These are phyloP conservation scores for Solanum etuberosum DNA, from an alignment of 257 asterid genomes.

Conservation along the genomic window DNA sequence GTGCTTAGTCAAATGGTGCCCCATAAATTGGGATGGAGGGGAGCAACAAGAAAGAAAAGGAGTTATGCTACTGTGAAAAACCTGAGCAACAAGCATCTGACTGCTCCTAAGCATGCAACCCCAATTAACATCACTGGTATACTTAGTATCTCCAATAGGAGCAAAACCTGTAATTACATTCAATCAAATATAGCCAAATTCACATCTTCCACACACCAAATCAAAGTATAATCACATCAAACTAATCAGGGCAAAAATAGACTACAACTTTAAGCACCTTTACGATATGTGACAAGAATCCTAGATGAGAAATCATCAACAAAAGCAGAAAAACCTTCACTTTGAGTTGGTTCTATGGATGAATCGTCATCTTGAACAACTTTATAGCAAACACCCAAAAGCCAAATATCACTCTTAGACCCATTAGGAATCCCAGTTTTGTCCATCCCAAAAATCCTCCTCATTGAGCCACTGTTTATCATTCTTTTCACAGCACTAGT, in stretches of 20 bases:
- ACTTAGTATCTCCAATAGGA: conserved; percentile 69
- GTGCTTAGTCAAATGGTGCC: not conserved
- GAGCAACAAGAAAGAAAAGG: not conserved
- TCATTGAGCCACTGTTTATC: conserved; percentile 72
- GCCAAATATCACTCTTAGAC: conserved; percentile 81
- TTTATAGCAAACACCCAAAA: conserved; percentile 75
- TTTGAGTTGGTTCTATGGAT: conserved; percentile 61
- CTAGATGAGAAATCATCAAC: conserved; percentile 92
- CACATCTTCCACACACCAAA: not conserved
- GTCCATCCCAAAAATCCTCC: conserved; percentile 63
- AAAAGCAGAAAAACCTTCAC: conserved; percentile 78
- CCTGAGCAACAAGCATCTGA: conserved; percentile 99
- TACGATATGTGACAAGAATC: conserved; percentile 76
- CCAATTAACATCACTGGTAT: conserved; percentile 81
- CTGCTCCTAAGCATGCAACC: conserved; percentile 99
- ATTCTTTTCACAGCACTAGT: conserved; percentile 60
- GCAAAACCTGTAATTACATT: conserved; percentile 44
- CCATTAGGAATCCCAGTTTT: conserved; percentile 26
- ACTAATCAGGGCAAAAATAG: not conserved
- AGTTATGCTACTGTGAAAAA: not conserved
- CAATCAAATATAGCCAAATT: not conserved
- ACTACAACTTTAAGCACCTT: conserved; percentile 28
- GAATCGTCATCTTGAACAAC: conserved; percentile 49
- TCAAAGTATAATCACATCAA: not conserved
- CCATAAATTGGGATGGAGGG: not conserved